phyloP scores from a whole-genome alignment of 768 basidiomycete genomes.

The Boletellus emodensis region DNA sequence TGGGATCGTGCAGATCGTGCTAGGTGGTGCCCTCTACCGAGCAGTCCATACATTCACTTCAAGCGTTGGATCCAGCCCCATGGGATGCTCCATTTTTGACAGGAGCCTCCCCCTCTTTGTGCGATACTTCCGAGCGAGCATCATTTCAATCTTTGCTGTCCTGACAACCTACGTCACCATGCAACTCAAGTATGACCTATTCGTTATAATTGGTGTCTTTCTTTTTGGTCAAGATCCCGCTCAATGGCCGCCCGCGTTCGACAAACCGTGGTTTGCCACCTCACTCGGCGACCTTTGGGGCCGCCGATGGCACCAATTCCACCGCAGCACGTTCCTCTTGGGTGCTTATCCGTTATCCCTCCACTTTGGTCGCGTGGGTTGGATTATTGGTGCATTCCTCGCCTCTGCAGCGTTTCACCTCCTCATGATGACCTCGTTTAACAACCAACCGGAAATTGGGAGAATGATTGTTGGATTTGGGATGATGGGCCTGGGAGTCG shows the following conservation, averaged over 20 bases:
- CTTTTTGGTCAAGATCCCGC: not conserved
- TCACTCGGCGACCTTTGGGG: not conserved
- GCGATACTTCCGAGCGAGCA: slow-evolving; percentile 36
- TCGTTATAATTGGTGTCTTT: not conserved
- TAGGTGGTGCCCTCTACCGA: slow-evolving; percentile 46
- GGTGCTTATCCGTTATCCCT: not conserved
- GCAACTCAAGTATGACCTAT: slow-evolving; percentile 18
- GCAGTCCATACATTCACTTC: slow-evolving; percentile 45
- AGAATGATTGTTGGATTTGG: not conserved
- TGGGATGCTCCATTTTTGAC: slow-evolving; percentile 31
- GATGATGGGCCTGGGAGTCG: not conserved
- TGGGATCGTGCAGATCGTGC: slow-evolving; percentile 33
- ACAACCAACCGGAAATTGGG: not conserved
- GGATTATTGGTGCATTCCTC: not conserved
- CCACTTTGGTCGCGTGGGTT: not conserved
- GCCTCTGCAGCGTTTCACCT: not conserved
- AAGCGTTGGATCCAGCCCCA: slow-evolving; percentile 19
- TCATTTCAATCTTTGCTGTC: slow-evolving; percentile 41
- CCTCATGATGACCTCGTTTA: not conserved
- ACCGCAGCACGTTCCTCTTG: not conserved
- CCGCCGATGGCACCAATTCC: not conserved
- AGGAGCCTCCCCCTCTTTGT: slow-evolving; percentile 22
- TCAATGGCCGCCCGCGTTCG: not conserved
- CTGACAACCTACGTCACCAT: slow-evolving; percentile 44
- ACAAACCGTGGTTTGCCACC: not conserved